Evolutionary conservation across 306 rosid species (phyloP).

Genomic region (Acacia acuminata): DNA sequence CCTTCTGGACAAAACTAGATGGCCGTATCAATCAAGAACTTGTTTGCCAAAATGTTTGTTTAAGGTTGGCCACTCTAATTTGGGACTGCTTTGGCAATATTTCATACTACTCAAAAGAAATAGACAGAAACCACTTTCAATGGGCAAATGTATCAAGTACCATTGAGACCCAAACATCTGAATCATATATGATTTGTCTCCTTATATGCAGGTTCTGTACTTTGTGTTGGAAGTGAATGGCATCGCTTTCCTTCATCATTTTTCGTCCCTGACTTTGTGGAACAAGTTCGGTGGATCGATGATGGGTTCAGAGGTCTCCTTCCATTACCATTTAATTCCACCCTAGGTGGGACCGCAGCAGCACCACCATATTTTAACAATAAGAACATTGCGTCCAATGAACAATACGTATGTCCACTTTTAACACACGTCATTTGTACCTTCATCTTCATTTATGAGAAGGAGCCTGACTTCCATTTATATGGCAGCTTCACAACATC

Average conservation of each 20-base stretch:
- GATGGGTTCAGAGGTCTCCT: conserved; percentile 97
- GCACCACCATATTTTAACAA: conserved; percentile 83
- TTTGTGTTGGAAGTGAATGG: conserved; percentile 98
- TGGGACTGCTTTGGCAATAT: not conserved
- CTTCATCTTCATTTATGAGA: not conserved
- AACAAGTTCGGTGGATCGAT: conserved; percentile 87
- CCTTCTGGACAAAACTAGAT: not conserved
- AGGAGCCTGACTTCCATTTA: conserved; percentile 28
- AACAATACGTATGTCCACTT: conserved; percentile 65
- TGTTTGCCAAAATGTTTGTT: not conserved
- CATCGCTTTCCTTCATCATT: conserved; percentile 95
- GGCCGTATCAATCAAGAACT: not conserved
- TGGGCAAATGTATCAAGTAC: not conserved
- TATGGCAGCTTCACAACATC: conserved; percentile 68
- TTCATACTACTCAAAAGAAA: not conserved
- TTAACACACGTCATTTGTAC: not conserved
- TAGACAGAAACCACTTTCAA: not conserved
- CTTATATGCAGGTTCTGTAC: conserved; percentile 63
- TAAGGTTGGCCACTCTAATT: conserved; percentile 2
- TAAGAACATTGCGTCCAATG: conserved; percentile 76
- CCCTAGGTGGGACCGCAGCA: conserved; percentile 92
- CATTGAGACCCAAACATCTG: not conserved
- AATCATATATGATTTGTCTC: not conserved
- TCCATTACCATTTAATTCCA: conserved; percentile 85
- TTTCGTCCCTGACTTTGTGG: conserved; percentile 75